Conservation (phyloP, 257 asterid genomes). For the Jacaranda mimosifolia region DNA sequence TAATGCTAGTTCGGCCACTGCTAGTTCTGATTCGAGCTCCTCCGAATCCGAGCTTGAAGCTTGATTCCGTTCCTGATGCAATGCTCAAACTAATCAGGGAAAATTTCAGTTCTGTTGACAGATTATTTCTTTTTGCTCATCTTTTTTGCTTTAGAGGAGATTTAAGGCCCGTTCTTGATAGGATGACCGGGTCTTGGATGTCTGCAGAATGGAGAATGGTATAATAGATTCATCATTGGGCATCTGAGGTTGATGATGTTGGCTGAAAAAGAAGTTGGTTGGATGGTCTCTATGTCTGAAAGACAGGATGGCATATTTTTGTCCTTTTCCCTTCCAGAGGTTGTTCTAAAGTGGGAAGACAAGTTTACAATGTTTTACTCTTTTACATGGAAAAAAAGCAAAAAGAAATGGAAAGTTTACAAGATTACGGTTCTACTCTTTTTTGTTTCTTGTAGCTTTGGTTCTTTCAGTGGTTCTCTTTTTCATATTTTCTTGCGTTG, state of each 20-base stretch:
- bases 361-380: constrained; percentile 44
- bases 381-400: constrained; percentile 44
- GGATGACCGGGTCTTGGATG: constrained; percentile 35
- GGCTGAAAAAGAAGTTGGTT: constrained; percentile 42
- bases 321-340: constrained; percentile 33
- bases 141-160: constrained; percentile 45
- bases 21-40: constrained; percentile 52
- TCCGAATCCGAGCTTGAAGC: constrained; percentile 52
- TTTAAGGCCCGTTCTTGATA: constrained; percentile 32
- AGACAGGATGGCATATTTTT: constrained; percentile 46
- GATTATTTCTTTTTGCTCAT: constrained; percentile 38
- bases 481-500: constrained; percentile 21
- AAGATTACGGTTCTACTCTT: constrained; percentile 25
- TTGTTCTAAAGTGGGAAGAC: constrained; percentile 36
- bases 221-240: constrained; percentile 40
- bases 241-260: constrained; percentile 42
- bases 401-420: constrained; percentile 44
- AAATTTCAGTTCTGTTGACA: constrained; percentile 44
- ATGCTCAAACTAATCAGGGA: constrained; percentile 29
- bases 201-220: constrained; percentile 47
- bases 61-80: constrained; percentile 43
- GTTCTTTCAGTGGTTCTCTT: neutral
- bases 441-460: constrained; percentile 30
- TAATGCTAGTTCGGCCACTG: constrained; percentile 46
- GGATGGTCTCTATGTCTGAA: constrained; percentile 36